These are phyloP conservation scores for Solanum etuberosum DNA, from an alignment of 257 asterid genomes.

Conservation along the genomic window DNA sequence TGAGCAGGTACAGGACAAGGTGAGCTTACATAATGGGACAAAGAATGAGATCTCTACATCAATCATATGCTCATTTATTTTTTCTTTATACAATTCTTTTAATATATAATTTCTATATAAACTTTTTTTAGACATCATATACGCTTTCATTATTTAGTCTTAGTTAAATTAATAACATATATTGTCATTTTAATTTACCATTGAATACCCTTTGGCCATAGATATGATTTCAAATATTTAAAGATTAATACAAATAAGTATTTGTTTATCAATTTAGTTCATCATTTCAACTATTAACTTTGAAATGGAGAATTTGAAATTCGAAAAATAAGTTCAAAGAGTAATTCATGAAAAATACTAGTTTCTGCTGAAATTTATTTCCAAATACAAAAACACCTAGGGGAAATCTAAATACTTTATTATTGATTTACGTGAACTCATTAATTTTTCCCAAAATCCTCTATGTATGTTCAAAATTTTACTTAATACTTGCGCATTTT, in stretches of 20 bases:
- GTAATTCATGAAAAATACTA: too few species aligned
- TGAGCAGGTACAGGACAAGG: neutral
- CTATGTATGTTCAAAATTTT: neutral
- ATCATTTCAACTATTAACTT: neutral
- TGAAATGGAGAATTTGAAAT: too few species aligned
- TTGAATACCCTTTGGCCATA: neutral
- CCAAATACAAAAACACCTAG: neutral
- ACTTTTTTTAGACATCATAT: too few species aligned
- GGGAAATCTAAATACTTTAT: too few species aligned
- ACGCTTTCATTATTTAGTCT: too few species aligned
- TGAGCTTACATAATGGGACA: neutral
- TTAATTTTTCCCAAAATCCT: too few species aligned
- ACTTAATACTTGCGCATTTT: neutral
- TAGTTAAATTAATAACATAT: neutral
- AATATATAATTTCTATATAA: too few species aligned
- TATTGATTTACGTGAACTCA: neutral
- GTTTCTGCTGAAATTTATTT: neutral
- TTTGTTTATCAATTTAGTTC: neutral
- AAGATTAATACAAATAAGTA: neutral
- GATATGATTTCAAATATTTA: too few species aligned
- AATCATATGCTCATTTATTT: neutral
- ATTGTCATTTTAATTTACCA: neutral
- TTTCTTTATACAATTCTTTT: too few species aligned
- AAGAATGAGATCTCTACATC: neutral
- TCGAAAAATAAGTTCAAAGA: too few species aligned